Percentiles rank a stretch among this genome's conserved stretches.
These are phyloP conservation scores for Leucocoprinus leucothites DNA, from an alignment of 768 basidiomycete species.

Conservation along the genomic window DNA sequence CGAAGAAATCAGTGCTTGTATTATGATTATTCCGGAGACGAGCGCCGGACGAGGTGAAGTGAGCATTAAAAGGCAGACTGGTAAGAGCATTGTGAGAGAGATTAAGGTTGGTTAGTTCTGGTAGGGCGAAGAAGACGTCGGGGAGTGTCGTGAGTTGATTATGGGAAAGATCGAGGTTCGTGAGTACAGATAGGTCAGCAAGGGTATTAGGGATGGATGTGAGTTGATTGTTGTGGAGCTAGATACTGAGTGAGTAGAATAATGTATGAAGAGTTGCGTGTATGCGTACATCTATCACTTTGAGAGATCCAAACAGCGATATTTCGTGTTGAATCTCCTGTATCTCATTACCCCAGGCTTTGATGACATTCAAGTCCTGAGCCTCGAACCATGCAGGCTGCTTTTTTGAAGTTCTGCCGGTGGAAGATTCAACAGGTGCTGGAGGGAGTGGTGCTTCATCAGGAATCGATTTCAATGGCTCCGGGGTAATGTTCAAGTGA, in stretches of 20 bases:
- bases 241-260: constrained; percentile 7
- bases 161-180: constrained; percentile 69
- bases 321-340: constrained; percentile 79
- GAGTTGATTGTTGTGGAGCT: constrained; percentile 79
- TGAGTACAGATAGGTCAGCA: constrained; percentile 64
- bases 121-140: constrained; percentile 61
- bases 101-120: constrained; percentile 62
- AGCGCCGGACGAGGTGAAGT: constrained; percentile 38
- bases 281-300: constrained; percentile 68
- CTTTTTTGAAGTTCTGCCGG: constrained; percentile 38
- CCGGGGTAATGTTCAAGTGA: constrained; percentile 73
- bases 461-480: constrained; percentile 60
- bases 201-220: constrained; percentile 59
- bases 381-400: constrained; percentile 79
- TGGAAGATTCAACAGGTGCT: constrained; percentile 28
- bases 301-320: constrained; percentile 79
- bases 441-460: constrained; percentile 53
- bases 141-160: constrained; percentile 67
- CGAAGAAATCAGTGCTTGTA: constrained; percentile 57
- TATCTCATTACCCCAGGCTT: constrained; percentile 81
- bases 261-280: background rate
- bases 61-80: constrained; percentile 57
- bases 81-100: constrained; percentile 68
- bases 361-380: constrained; percentile 71
- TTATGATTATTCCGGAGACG: constrained; percentile 25